Conservation (phyloP, 176 grass and related monocot species). For the Oryza glaberrima region DNA sequence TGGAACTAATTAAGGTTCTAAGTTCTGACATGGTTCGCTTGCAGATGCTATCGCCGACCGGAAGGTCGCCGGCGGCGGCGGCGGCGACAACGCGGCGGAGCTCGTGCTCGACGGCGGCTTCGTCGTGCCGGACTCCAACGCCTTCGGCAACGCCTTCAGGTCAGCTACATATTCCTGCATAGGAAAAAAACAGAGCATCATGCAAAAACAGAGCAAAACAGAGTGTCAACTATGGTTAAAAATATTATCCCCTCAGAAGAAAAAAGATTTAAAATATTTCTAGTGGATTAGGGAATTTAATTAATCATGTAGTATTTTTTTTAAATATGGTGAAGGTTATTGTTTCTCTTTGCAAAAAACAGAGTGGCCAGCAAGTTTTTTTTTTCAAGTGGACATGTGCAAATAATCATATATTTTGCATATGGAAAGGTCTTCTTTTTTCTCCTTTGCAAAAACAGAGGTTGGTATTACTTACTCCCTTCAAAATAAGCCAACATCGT, state of each 20-base stretch:
- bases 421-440: not conserved
- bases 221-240: not conserved
- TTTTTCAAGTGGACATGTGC: too few species aligned
- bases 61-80: constrained; percentile 30
- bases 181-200: not conserved
- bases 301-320: too few species aligned
- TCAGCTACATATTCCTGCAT: not conserved
- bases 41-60: constrained; percentile 46
- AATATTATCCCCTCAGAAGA: too few species aligned
- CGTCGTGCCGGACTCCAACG: constrained; percentile 69
- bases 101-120: constrained; percentile 74
- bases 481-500: too few species aligned
- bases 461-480: not conserved
- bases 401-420: not conserved
- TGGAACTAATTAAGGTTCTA: too few species aligned
- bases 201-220: not conserved
- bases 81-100: constrained; percentile 30
- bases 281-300: too few species aligned
- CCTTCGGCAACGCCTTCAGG: constrained; percentile 88
- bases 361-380: not conserved
- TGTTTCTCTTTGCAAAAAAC: not conserved
- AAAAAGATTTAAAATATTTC: too few species aligned
- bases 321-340: too few species aligned
- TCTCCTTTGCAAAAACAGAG: not conserved
- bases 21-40: not conserved